A percentile compares a stretch with the other conserved stretches of the same genome.
These are phyloP conservation scores for Candida lessepsii DNA, from an alignment of 805 yeast genomes.

Conservation along the genomic window DNA sequence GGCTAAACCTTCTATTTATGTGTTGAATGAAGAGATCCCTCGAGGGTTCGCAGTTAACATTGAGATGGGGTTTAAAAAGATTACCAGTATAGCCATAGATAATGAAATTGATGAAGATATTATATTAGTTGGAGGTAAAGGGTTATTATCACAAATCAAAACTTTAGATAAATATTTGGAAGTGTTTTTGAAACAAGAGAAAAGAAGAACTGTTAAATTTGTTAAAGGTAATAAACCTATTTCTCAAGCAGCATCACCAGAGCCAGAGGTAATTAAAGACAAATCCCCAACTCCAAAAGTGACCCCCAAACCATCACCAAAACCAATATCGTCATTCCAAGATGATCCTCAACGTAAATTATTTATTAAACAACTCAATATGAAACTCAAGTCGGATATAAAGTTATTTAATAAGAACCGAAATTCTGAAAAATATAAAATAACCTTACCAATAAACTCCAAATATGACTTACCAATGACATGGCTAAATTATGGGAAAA, in stretches of 20 bases:
- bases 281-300: too few relatives aligned
- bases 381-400: slow-evolving; percentile 25
- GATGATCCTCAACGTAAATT: slow-evolving; percentile 15
- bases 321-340: neutral
- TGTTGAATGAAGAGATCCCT: slow-evolving; percentile 67
- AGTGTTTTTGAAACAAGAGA: slow-evolving; percentile 54
- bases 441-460: slow-evolving; percentile 28
- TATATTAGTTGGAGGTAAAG: slow-evolving; percentile 44
- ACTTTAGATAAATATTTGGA: slow-evolving; percentile 62
- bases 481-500: slow-evolving; percentile 25
- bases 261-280: neutral
- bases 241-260: slow-evolving; percentile 8
- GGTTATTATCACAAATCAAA: slow-evolving; percentile 52
- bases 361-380: slow-evolving; percentile 25
- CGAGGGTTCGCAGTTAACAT: slow-evolving; percentile 64
- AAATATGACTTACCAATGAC: slow-evolving; percentile 22
- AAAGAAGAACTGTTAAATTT: slow-evolving; percentile 60
- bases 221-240: slow-evolving; percentile 33
- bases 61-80: slow-evolving; percentile 60
- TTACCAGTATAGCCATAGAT: slow-evolving; percentile 19
- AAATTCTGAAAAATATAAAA: slow-evolving; percentile 29
- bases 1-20: slow-evolving; percentile 49
- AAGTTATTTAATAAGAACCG: slow-evolving; percentile 28
- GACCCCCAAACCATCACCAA: too few relatives aligned
- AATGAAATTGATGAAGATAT: slow-evolving; percentile 19